These are phyloP conservation scores for Plasmodium billcollinsi DNA, from an alignment of 169 alveolate species.

Conservation along the genomic window DNA sequence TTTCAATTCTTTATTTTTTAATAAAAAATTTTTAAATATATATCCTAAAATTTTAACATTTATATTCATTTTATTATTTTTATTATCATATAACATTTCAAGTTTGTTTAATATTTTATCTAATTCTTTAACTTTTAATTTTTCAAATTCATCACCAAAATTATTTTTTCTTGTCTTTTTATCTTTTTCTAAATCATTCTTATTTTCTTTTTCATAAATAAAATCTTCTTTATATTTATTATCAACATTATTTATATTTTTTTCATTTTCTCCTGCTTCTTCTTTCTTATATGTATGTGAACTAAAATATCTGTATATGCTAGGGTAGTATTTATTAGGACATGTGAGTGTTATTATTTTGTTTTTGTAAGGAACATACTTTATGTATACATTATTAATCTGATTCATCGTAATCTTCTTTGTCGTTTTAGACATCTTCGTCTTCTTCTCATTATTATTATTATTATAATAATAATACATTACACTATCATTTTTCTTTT, in stretches of 20 bases:
- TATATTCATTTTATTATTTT: constrained; percentile 48
- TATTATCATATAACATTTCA: constrained; percentile 48
- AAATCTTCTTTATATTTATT: neutral
- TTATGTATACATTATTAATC: too few species aligned
- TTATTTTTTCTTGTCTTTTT: neutral
- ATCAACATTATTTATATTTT: neutral
- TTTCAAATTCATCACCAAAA: constrained; percentile 7
- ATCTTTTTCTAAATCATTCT: neutral
- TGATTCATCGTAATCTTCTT: too few species aligned
- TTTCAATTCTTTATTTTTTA: constrained; percentile 69
- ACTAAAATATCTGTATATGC: neutral
- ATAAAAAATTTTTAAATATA: constrained; percentile 73
- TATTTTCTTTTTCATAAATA: neutral
- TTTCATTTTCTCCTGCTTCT: neutral
- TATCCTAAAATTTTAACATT: constrained; percentile 67
- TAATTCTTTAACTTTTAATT: constrained; percentile 36
- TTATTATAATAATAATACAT: too few species aligned
- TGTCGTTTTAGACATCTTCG: too few species aligned
- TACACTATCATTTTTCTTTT: too few species aligned
- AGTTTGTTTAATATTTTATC: constrained; percentile 25
- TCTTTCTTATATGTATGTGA: constrained; percentile 6
- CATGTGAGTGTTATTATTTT: too few species aligned
- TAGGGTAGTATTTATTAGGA: too few species aligned
- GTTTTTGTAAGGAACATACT: too few species aligned
- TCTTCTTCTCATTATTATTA: too few species aligned